Evolutionary conservation across 805 yeast genomes (phyloP), one percentile per base, ranked within the genome.

Genomic region (Brettanomyces nanus): DNA sequence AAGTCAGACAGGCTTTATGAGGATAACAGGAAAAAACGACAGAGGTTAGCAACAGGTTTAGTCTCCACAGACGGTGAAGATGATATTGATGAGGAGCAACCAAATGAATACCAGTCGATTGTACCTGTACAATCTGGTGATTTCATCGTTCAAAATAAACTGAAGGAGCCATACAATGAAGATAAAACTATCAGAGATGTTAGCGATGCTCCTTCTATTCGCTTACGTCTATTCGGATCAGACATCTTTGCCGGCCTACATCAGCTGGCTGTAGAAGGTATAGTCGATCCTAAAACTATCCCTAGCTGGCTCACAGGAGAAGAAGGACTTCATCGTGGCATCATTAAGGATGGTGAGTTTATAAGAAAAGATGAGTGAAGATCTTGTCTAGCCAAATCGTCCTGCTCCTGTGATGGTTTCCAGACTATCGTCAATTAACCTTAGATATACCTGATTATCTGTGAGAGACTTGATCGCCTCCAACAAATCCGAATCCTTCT

Each of bases 231-330:
- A 4, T 59, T 68, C 3, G 95, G 95, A 1, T 65, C 62, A 15
- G 94, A 85, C 52, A 70, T 85, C 0, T 85, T 78, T 66, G 94
- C 76, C 2, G 95, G 95, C 0, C 50, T 85, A 28, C 86, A 82
- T 54, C 80, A 82, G 49, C 62, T 85, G 14, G 71, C 86, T 20
- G 63, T 63, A 37, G 40, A 60, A 44, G 70, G 64, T 1, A 48
- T 68, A 0, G 57, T 78, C 2, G 70, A 81, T 46, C 70, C 82
- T 0, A 61, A 66, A n/a, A 62, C 46, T 0, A 58, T 82, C 13
- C 95, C 95, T 1, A 71, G 76, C 22, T 85, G 87, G 89, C 55
- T 85, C 23, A 76, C 89, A 4, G 95, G 94, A 3, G 86, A 83
- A 53, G 79, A 78, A 43, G 81, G 83, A 0, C 47, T 58, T 1